These are phyloP conservation scores for Quercus variabilis DNA, from an alignment of 306 rosid genomes.

Conservation along the genomic window DNA sequence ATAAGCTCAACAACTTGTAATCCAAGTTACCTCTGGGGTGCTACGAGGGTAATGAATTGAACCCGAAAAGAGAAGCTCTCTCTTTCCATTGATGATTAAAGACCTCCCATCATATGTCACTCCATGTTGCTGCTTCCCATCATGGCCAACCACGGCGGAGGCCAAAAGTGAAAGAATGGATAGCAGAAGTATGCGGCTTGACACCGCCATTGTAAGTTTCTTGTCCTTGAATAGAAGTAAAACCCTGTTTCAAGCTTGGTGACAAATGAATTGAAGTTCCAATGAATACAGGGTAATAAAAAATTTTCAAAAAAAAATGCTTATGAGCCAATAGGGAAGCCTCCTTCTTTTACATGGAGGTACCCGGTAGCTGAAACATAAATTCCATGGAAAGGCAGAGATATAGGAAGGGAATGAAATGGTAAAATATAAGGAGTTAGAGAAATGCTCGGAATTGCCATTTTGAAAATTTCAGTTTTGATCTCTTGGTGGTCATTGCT, in stretches of 20 bases:
- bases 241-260: neutral
- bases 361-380: slow-evolving; percentile 16
- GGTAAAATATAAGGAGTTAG: neutral
- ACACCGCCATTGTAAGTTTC: neutral
- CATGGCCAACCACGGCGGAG: slow-evolving; percentile 12
- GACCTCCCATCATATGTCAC: slow-evolving; percentile 71
- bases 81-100: slow-evolving; percentile 53
- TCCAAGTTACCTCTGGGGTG: slow-evolving; percentile 51
- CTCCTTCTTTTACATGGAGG: slow-evolving; percentile 27
- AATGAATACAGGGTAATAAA: neutral
- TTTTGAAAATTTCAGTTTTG: neutral
- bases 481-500: slow-evolving; percentile 6
- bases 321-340: slow-evolving; percentile 1
- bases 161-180: slow-evolving; percentile 20
- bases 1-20: neutral
- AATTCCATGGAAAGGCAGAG: neutral
- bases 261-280: neutral
- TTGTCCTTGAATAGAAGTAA: neutral
- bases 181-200: neutral
- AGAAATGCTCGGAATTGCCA: slow-evolving; percentile 11
- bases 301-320: neutral
- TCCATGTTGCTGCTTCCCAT: neutral
- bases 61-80: slow-evolving; percentile 73
- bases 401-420: neutral
- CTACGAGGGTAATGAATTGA: slow-evolving; percentile 86